Evolutionary conservation across 257 asterid genomes (phyloP).

Genomic region (Salvia rosmarinus): DNA sequence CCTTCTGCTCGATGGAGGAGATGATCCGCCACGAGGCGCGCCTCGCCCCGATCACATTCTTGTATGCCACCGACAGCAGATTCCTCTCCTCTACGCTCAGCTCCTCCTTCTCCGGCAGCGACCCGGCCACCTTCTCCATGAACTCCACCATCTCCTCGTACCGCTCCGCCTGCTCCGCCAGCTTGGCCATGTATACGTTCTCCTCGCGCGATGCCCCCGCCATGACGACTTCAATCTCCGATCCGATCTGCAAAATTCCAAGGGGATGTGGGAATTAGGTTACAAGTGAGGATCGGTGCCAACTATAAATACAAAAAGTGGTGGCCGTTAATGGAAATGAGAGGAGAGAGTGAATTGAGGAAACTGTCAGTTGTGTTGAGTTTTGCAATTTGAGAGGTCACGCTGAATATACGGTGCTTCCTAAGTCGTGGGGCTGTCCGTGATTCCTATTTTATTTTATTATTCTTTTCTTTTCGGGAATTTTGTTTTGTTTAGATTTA

Average conservation of each 20-base stretch:
- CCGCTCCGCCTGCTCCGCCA: constrained; percentile 31
- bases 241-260: neutral
- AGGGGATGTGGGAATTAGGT: neutral
- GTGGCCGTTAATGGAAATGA: neutral
- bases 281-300: neutral
- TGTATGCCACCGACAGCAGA: constrained; percentile 23
- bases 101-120: constrained; percentile 23
- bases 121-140: constrained; percentile 19
- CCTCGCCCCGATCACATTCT: constrained; percentile 23
- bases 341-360: constrained; percentile 1
- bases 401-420: neutral
- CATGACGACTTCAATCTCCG: neutral
- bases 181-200: constrained; percentile 29
- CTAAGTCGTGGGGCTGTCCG: too few relatives aligned
- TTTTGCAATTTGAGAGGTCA: neutral
- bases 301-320: neutral
- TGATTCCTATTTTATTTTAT: too few relatives aligned
- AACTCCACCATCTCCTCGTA: constrained; percentile 32
- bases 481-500: too few relatives aligned
- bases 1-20: constrained; percentile 29
- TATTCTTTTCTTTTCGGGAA: neutral
- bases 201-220: constrained; percentile 25
- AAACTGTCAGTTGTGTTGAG: neutral
- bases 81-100: constrained; percentile 27
- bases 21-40: constrained; percentile 27